These are phyloP conservation scores for Malania oleifera DNA, from an alignment of 164 flowering plant genomes.

Conservation along the genomic window DNA sequence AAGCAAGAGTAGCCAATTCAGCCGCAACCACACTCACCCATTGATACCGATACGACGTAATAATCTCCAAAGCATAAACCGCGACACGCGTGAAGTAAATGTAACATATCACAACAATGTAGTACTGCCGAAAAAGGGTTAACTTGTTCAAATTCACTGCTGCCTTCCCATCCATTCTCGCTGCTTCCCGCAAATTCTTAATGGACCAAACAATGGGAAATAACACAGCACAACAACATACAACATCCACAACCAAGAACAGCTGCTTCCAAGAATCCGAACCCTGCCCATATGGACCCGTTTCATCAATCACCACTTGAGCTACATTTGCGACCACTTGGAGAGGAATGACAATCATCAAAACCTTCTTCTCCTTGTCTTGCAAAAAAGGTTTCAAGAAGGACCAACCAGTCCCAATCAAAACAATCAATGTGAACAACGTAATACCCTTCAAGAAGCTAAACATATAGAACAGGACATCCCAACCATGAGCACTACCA, in stretches of 20 bases:
- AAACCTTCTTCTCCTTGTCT: slow-evolving; percentile 16
- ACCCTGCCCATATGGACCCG: slow-evolving; percentile 7
- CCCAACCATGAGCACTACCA: slow-evolving; percentile 12
- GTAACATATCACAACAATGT: slow-evolving; percentile 10
- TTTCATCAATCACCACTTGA: slow-evolving; percentile 8
- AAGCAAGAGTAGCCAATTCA: slow-evolving; percentile 9
- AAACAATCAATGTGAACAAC: slow-evolving; percentile 13
- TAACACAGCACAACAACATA: slow-evolving; percentile 10
- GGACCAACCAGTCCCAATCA: slow-evolving; percentile 15
- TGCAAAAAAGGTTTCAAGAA: slow-evolving; percentile 13
- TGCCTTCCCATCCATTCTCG: slow-evolving; percentile 12
- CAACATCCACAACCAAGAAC: slow-evolving; percentile 11
- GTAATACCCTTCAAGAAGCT: slow-evolving; percentile 13
- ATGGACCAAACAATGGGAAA: slow-evolving; percentile 12
- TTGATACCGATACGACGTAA: slow-evolving; percentile 3
- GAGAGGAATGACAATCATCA: slow-evolving; percentile 14
- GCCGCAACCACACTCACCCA: slow-evolving; percentile 10
- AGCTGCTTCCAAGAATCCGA: slow-evolving; percentile 12
- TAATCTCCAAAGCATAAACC: slow-evolving; percentile 9
- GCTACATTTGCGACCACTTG: slow-evolving; percentile 12
- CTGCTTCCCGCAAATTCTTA: slow-evolving; percentile 6
- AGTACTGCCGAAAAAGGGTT: slow-evolving; percentile 8
- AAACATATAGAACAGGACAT: slow-evolving; percentile 13
- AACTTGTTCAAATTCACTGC: slow-evolving; percentile 10
- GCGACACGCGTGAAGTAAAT: slow-evolving; percentile 6